Percentiles rank a stretch among this genome's conserved stretches.
phyloP scores from a whole-genome alignment of 768 basidiomycete genomes.

The Psilocybe sp. region DNA sequence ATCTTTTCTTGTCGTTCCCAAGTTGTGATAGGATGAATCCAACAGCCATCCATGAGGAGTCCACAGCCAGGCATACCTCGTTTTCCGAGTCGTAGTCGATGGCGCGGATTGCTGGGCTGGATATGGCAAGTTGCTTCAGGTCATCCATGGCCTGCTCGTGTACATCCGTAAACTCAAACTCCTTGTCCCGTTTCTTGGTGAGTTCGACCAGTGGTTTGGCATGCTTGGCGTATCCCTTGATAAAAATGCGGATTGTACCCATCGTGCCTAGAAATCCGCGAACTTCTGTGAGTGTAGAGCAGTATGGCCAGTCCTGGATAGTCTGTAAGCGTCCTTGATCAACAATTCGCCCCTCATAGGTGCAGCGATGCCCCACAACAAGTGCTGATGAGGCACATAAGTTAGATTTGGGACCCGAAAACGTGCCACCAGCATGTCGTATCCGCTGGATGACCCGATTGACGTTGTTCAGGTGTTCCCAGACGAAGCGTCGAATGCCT shows the following conservation, averaged over 20 bases:
- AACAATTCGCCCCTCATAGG: constrained; percentile 26
- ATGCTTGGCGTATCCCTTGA: constrained; percentile 20
- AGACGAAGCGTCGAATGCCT: constrained; percentile 29
- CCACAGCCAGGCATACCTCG: constrained; percentile 18
- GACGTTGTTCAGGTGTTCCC: constrained; percentile 30
- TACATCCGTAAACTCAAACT: constrained; percentile 25
- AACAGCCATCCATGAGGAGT: constrained; percentile 16
- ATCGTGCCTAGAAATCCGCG: constrained; percentile 27
- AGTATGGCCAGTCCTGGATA: constrained; percentile 27
- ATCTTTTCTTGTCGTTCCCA: constrained; percentile 5
- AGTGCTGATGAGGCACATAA: constrained; percentile 4
- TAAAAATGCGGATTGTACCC: constrained; percentile 24
- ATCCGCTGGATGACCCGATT: constrained; percentile 32
- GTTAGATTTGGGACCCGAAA: constrained; percentile 28
- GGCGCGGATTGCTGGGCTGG: constrained; percentile 9
- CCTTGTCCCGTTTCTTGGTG: constrained; percentile 20
- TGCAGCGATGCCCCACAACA: constrained; percentile 28
- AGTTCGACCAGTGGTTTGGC: constrained; percentile 20
- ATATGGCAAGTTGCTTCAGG: not conserved
- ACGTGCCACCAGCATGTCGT: constrained; percentile 26
- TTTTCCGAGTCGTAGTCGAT: constrained; percentile 11
- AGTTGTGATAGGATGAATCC: constrained; percentile 16
- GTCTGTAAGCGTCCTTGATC: constrained; percentile 21
- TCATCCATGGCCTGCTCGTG: constrained; percentile 15
- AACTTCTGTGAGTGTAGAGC: constrained; percentile 14